Evolutionary conservation across 495 filamentous ascomycete species (phyloP).

Genomic region (Beverwykella pulmonaria): DNA sequence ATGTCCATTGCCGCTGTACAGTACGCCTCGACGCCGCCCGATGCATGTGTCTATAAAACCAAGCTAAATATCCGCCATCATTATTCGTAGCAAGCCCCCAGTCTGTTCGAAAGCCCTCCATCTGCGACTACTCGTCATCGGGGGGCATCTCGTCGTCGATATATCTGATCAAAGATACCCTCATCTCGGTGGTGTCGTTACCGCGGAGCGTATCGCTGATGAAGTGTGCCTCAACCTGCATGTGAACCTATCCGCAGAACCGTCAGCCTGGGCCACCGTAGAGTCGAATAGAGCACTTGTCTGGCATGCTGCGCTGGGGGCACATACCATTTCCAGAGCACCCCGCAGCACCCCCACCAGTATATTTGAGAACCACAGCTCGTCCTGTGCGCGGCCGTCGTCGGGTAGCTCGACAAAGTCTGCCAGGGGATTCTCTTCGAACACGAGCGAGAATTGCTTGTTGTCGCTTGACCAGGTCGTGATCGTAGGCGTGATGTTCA

Average conservation of each 20-base stretch:
- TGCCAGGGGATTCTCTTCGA: conserved; percentile 95
- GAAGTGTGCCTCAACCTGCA: conserved; percentile 98
- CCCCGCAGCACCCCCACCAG: conserved; percentile 90
- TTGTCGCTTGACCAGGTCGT: conserved; percentile 95
- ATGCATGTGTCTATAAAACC: background rate
- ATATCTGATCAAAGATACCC: conserved; percentile 86
- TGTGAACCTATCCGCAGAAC: conserved; percentile 68
- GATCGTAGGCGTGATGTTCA: conserved; percentile 94
- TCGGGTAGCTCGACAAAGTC: conserved; percentile 98
- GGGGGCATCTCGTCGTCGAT: conserved; percentile 98
- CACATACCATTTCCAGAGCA: conserved; percentile 84
- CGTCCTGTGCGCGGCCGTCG: conserved; percentile 92
- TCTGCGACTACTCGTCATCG: conserved; percentile 72
- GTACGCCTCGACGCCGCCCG: background rate
- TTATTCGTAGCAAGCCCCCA: background rate
- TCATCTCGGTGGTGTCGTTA: conserved; percentile 96
- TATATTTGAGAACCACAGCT: conserved; percentile 98
- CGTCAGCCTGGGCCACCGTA: background rate
- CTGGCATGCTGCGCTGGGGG: background rate
- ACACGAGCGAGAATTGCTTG: conserved; percentile 92
- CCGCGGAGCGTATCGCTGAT: conserved; percentile 92
- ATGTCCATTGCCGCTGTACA: background rate
- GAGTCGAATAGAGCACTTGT: background rate
- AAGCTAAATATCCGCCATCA: background rate
- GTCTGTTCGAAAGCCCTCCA: background rate